Evolutionary conservation across 345 rosid species (phyloP), one percentile per base, ranked within the genome.

Genomic region (Cardiospermum halicacabum): DNA sequence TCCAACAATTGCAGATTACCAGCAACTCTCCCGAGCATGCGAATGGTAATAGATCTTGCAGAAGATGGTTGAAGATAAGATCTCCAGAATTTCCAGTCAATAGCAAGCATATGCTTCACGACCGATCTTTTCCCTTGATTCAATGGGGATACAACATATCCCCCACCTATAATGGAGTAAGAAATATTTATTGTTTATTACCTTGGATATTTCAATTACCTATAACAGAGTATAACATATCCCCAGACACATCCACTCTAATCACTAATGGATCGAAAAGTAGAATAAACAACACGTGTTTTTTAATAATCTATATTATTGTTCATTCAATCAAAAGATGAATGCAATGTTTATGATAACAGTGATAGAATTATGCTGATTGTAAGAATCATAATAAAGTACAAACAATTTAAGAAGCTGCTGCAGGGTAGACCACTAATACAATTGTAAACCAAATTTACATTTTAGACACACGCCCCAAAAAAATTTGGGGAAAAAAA

Each of bases 71-170:
- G 82, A 15, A 88, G 36, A 75, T 92, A 89, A n/a, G 93, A 86
- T 77, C 81, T 85, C 98, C 96, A 92, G 58, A 69, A 86, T 77
- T 88, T 92, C 98, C 96, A 92, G 69, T 92, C 96, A 78, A 88
- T 75, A 69, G 96, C 98, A 73, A 92, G 96, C 98, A 92, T 92
- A 81, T 89, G 96, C 78, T 92, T 92, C 58, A 92, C 96, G 30
- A 83, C 78, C 48, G 98, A 92, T 48, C 81, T 85, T 72, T 74
- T 83, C 61, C 92, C 97, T 48, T 88, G 82, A 59, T 82, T 82
- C 24, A 77, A 70, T 16, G 96, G 98, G 77, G 93, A 80, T 62
- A 92, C 78, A 58, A 92, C 96, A 79, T 84, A 92, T 74, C 98
- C 98, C 42, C 96, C 98, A 75, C 98, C 96, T 89, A 81, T 68